Base-by-base conservation (phyloP, 371 early-diverging fungal species). In the Circinella umbellata region DNA sequence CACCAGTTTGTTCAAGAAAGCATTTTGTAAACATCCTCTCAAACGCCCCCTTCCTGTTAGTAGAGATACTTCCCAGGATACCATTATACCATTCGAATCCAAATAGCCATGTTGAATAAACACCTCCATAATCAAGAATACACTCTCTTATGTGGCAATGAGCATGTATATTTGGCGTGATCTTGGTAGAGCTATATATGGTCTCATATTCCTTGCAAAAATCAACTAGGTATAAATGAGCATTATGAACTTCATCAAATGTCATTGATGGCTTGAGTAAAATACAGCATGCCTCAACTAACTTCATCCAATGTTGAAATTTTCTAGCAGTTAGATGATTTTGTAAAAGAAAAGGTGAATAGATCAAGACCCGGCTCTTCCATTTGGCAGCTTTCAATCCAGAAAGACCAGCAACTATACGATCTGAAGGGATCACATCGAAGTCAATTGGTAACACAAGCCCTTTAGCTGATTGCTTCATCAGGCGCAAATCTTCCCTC, bases 1-100 rank as follows among this genome's bases (percentile, higher is more conserved):
- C 39, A 39, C 39, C 39, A 6, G 39, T 39, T 39, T 39, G 39
- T 39, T 39, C 39, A 57, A 64, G 20, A 20, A 63, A 63, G 2
- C 46, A 27, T 34, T 63, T 63, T 18, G 18, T 36, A 49, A 15
- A 49, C 4, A 27, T 51, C 15, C 42, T n/a, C 15, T 64, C 64
- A 15, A 64, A 64, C n/a, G 61, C 10, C 2, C 36, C 57, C 47
- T 49, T 39, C 17, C 59, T 39, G 20, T 67, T 67, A 1, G 68
- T 61, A 2, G 20, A 3, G 17, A 67, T 60, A 20, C 47, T 67
- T 4, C 49, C 49, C 9, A 67, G 18, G 4, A 67, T 5, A 1
- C 60, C 61, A 55, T 67, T 67, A 42, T 68, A 68, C 13, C 63
- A 39, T 39, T 68, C 69, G 34, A 62, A 68, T 6, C 53, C 18